Percentiles rank a stretch among this genome's conserved stretches.
phyloP scores from a whole-genome alignment of 305 asterid genomes.

The Solanum chacoense region DNA sequence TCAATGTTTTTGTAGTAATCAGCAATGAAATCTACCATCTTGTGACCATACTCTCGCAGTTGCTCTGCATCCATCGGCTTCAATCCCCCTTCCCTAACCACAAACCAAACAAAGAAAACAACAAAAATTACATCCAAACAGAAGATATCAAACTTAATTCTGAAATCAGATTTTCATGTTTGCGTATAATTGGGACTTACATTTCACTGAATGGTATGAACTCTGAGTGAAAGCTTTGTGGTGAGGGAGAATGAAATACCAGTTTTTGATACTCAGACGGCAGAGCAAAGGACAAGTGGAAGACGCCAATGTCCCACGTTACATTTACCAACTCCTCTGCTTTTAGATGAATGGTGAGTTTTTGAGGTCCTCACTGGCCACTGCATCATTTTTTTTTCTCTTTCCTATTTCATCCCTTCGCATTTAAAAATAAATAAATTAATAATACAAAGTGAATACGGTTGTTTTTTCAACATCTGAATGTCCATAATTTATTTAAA shows the following conservation, averaged over 20 bases:
- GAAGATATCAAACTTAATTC: not conserved
- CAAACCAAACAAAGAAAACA: not conserved
- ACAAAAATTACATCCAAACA: not conserved
- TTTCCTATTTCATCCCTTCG: not conserved
- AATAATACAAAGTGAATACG: not conserved
- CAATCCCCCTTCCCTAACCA: constrained; percentile 48
- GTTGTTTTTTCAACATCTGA: not conserved
- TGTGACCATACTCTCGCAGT: constrained; percentile 72
- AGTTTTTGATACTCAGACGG: not conserved
- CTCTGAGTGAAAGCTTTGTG: not conserved
- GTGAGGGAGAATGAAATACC: not conserved
- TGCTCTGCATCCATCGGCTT: constrained; percentile 95
- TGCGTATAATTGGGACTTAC: not conserved
- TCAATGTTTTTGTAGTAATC: constrained; percentile 87
- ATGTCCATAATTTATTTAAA: too few relatives aligned
- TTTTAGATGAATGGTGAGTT: not conserved
- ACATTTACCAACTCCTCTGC: not conserved
- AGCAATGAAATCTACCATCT: constrained; percentile 94
- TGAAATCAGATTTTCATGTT: not conserved
- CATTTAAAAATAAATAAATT: too few relatives aligned
- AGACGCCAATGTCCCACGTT: not conserved
- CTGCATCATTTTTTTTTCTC: not conserved
- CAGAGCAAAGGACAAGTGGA: not conserved
- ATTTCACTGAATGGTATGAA: not conserved
- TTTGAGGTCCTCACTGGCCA: not conserved